Conservation (phyloP, 441 rosid species). For the Gossypium davidsonii region DNA sequence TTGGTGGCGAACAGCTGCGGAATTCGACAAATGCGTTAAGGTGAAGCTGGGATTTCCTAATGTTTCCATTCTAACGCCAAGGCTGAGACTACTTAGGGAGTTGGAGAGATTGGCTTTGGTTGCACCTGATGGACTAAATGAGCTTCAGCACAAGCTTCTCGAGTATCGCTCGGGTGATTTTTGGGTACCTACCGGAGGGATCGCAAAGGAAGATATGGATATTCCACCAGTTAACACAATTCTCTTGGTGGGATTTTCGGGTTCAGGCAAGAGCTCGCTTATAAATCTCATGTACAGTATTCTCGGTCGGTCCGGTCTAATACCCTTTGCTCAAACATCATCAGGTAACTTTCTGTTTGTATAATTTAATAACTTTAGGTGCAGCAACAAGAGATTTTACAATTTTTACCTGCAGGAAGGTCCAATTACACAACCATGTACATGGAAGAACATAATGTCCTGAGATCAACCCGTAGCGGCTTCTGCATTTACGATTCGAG, state of each 20-base stretch:
- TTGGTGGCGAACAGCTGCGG: slow-evolving; percentile 52
- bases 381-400: neutral
- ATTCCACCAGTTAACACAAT: slow-evolving; percentile 45
- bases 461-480: slow-evolving; percentile 45
- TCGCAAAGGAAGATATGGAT: slow-evolving; percentile 41
- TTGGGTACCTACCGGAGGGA: slow-evolving; percentile 55
- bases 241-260: slow-evolving; percentile 51
- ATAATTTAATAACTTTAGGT: neutral
- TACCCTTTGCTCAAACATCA: slow-evolving; percentile 49
- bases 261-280: slow-evolving; percentile 59
- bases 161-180: slow-evolving; percentile 47
- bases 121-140: slow-evolving; percentile 45
- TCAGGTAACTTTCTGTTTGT: slow-evolving; percentile 22
- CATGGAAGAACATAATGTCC: slow-evolving; percentile 43
- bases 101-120: slow-evolving; percentile 46
- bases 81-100: slow-evolving; percentile 38
- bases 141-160: slow-evolving; percentile 44
- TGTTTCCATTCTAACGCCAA: slow-evolving; percentile 34
- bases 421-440: slow-evolving; percentile 31
- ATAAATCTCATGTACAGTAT: slow-evolving; percentile 55
- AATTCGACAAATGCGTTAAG: slow-evolving; percentile 33
- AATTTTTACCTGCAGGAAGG: slow-evolving; percentile 22
- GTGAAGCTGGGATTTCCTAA: slow-evolving; percentile 28
- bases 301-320: slow-evolving; percentile 46
- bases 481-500: slow-evolving; percentile 53